These are phyloP conservation scores for Helminthosporium solani DNA, from an alignment of 2,329 filamentous ascomycete species.

Conservation along the genomic window DNA sequence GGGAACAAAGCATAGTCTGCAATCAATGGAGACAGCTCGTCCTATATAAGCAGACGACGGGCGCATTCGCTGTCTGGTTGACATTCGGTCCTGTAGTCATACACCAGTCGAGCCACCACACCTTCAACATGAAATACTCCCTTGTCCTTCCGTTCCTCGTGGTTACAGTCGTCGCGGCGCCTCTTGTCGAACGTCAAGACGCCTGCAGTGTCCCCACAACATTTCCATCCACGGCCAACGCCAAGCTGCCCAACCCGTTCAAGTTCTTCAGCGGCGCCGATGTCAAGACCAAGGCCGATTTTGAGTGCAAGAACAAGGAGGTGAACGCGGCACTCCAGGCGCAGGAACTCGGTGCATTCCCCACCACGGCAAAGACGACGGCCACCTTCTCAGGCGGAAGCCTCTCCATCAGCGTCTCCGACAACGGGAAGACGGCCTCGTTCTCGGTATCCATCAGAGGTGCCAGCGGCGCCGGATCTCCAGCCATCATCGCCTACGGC, in stretches of 20 bases:
- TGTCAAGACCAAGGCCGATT: constrained; percentile 39
- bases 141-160: constrained; percentile 32
- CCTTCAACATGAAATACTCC: constrained; percentile 35
- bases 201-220: constrained; percentile 32
- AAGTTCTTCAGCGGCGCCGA: constrained; percentile 39
- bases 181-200: constrained; percentile 33
- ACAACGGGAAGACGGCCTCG: constrained; percentile 37
- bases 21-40: constrained; percentile 1
- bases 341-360: constrained; percentile 42
- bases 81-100: constrained; percentile 5
- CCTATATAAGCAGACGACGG: constrained; percentile 17
- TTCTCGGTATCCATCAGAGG: constrained; percentile 42
- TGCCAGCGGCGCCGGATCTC: constrained; percentile 50
- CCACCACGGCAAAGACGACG: constrained; percentile 36
- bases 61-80: constrained; percentile 6
- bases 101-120: neutral
- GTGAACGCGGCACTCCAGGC: constrained; percentile 38
- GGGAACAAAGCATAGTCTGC: constrained; percentile 8
- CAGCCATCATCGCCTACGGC: constrained; percentile 60
- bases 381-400: constrained; percentile 33
- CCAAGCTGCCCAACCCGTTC: constrained; percentile 43
- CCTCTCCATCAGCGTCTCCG: constrained; percentile 38
- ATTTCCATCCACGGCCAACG: constrained; percentile 30
- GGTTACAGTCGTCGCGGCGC: constrained; percentile 30
- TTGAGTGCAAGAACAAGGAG: constrained; percentile 41